Conservation (phyloP, 176 grass and related monocot species). For the Oryza glumipatula region DNA sequence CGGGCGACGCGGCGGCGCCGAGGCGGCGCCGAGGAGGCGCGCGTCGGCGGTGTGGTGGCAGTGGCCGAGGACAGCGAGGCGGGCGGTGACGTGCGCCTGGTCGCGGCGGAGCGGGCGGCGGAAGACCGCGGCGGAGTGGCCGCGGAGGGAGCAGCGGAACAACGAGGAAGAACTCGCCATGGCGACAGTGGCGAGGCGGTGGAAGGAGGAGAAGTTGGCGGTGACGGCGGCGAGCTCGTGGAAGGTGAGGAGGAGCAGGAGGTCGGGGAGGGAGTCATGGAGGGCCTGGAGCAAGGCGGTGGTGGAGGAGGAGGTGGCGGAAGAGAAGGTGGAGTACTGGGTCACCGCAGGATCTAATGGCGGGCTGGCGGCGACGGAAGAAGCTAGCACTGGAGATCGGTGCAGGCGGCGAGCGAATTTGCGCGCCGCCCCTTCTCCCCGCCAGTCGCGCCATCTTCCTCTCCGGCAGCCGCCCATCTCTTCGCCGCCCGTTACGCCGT, state of each 20-base stretch:
- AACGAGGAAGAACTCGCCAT: slow-evolving; percentile 21
- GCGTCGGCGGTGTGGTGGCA: slow-evolving; percentile 81
- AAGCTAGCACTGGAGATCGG: no score
- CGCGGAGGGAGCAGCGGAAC: slow-evolving; percentile 69
- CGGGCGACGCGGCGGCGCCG: slow-evolving; percentile 68
- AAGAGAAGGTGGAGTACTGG: slow-evolving; percentile 33
- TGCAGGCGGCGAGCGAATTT: no score
- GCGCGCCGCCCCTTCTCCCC: no score
- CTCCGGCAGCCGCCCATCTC: no score
- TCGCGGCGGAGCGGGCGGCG: slow-evolving; percentile 73
- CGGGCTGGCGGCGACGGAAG: no score
- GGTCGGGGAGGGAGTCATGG: slow-evolving; percentile 62
- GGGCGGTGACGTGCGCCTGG: slow-evolving; percentile 30
- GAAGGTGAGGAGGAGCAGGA: slow-evolving; percentile 68
- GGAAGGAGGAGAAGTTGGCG: slow-evolving; percentile 59
- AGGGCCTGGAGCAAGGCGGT: slow-evolving; percentile 51
- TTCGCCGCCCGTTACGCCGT: no score
- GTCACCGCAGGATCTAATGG: not conserved
- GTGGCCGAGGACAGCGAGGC: slow-evolving; percentile 62
- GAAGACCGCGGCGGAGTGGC: slow-evolving; percentile 72
- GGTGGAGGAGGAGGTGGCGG: slow-evolving; percentile 48
- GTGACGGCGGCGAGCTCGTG: slow-evolving; percentile 66
- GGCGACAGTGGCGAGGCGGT: slow-evolving; percentile 33
- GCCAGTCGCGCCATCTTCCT: no score
- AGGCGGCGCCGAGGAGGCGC: slow-evolving; percentile 83